Base-by-base conservation (phyloP, 2,329 filamentous ascomycete species). In the Dissoconium aciculare region DNA sequence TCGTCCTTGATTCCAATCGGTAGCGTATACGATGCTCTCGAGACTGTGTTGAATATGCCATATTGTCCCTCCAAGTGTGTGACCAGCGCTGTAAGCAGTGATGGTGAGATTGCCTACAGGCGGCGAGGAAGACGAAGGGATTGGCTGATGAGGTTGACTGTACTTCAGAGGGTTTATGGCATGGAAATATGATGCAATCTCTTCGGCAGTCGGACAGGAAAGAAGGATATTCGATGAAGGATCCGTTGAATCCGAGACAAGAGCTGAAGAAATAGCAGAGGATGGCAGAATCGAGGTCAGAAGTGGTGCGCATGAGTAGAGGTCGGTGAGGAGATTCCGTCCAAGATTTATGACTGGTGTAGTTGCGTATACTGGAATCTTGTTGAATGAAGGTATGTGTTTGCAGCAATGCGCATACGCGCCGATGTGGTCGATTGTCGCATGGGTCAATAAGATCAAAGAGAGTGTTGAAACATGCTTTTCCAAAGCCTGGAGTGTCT, bases 1-100 rank as follows among this genome's bases (percentile, higher is more conserved):
- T 44, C 83, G 74, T n/a, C 80, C 83, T 57, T 94, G 85, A 46
- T 94, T 94, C 89, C 89, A 98, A 50, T 95, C 87, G 11, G 94
- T 82, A 1, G 89, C 87, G 48, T 98, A 95, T 1, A 98, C 85
- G 25, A 98, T 87, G 1, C 85, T 94, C 54, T 98, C 89, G 51
- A 94, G 69, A 0, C 85, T 84, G 60, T 95, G 84, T 49, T 95
- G 87, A 41, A 98, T 85, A 49, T 95, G 87, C 89, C 89, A 98
- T 62, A 98, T 93, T 14, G 89, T 95, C 33, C 89, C 89, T 54
- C 89, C 89, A 0, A 95, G 69, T 0, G 87, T 94, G 52, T 94
- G 87, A 40, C 89, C 89, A 5, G 89, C 84, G 57, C 91, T 92
- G 60, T 95, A 95, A 1, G 89, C 89, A 1, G 89, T 98, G 42